Base-by-base conservation (phyloP, 2,329 filamentous ascomycete species). In the Penicillium sp. region DNA sequence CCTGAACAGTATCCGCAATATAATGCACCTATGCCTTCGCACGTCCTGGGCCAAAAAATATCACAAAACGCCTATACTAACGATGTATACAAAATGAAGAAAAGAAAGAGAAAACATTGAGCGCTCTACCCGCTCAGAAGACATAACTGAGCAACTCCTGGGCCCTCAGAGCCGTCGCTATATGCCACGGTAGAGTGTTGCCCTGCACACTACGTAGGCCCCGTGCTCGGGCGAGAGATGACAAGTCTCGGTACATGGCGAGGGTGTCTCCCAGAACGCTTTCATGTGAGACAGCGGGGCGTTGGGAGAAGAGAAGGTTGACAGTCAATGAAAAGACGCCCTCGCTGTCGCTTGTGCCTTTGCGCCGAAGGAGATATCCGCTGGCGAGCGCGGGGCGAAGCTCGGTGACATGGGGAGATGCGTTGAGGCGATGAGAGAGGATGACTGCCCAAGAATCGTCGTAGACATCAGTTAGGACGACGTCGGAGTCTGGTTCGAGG, bases 401-500 rank as follows among this genome's bases (percentile, higher is more conserved):
- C 54, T 79, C 76, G 7, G 75, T 75, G 38, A 80, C 65, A 49
- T 76, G 76, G 0, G 72, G 70, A 4, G 77, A 76, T 58, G 72
- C 75, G 58, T 78, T 78, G 37, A 79, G 66, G 31, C 76, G 79
- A 65, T 83, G 82, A 0, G 81, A 81, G 58, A 88, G 76, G 20
- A 86, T 77, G 7, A 87, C 73, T 35, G 78, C 80, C 84, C 85
- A 88, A 0, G 83, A 83, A 63, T 88, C 85, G 67, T 88, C 86
- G 22, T 79, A 80, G 17, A 82, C 72, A 66, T 88, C 85, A 41
- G 84, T 73, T 11, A 88, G 79, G 10, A 83, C 77, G 2, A 84
- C 81, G 53, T 88, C 85, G 0, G 80, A 78, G 59, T 88, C 85
- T 25, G 78, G 62, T 72, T 83, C 72, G 22, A 71, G 60, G 11